Base-by-base conservation (phyloP, 2,329 filamentous ascomycete genomes). In the Phialemonium atrogriseum region DNA sequence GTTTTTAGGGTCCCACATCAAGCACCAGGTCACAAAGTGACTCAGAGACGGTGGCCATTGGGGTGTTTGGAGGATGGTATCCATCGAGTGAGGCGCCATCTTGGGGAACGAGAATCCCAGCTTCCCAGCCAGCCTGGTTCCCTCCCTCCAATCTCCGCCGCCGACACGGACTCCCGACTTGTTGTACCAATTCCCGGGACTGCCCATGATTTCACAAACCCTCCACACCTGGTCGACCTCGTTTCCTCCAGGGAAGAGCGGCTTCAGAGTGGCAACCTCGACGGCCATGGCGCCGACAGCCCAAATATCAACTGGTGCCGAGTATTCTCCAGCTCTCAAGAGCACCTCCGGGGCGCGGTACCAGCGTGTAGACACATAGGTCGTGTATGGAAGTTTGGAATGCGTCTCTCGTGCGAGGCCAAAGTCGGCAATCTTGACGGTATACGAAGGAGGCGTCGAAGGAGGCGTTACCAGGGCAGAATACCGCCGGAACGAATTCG, bases 191-290 rank as follows among this genome's bases (percentile, higher is more conserved):
- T 89, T 89, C 26, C 91, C 91, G 3, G 91, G 91, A 62, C 89
- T 96, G 30, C 91, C 91, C 91, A 98, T 98, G 36, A 98, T 94
- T 56, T 98, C 91, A 54, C 91, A 98, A 0, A 98, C 85, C 45
- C 91, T 80, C 91, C 91, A 98, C 2, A 98, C 91, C 58, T 98
- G 91, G 48, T 98, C 91, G 2, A 98, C 91, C 63, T 98, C 91
- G 54, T 98, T 98, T 51, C 87, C 86, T 47, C 91, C 91, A 9
- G 91, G 91, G 67, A 98, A 98, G 9, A 98, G 66, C 12, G 91
- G 91, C 65, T 96, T 98, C 36, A 98, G 57, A 0, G 91, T 98
- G 16, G 91, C 91, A 41, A 98, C 84, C 56, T 98, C 91, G 9
- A 98, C 91, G 6, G 91, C 91, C 91, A 98, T 98, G 13, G 91